Evolutionary conservation across 202 grass and related monocot genomes (phyloP), one percentile per base, ranked within the genome.

Genomic region (Brachypodium distachyon): DNA sequence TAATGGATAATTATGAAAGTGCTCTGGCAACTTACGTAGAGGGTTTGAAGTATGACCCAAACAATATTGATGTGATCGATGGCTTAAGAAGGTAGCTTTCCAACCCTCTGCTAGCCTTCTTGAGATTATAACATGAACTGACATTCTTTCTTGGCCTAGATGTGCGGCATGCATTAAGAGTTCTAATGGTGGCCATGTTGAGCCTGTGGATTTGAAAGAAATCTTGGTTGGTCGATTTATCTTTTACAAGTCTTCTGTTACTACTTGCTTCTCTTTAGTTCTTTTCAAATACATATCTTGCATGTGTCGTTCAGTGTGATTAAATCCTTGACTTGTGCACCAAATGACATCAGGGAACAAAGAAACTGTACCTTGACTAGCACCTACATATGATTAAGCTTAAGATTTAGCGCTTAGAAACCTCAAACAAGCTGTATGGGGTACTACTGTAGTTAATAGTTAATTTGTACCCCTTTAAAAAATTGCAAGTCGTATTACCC

Each of bases 11-110:
- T 53, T 92, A 88, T 79, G 85, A 92, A 73, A 86, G 79, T 82
- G 70, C 89, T 72, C 56, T 92, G 67, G 50, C 72, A 67, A 92
- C 85, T 64, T 92, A 92, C 29, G 23, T 88, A 49, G 82, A 92
- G 58, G 85, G 82, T 71, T 82, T 92, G 76, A 92, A 67, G 53
- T 79, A 67, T 83, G 89, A 92, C 9, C 86, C 89, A 68, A 92
- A 80, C 80, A 92, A 77, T 62, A 57, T 67, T 22, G 82, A 73
- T 31, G 51, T 88, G 50, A 40, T 85, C 74, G 70, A 92, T 88
- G 89, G 89, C 46, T 63, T 92, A 61, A 80, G 86, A 46, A 86
- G 90, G 90, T 92, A 88, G 46, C 7, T 91, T 68, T 36, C 12
- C 33, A 66, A 17, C 44, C 54, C 25, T 19, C 3, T 77, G 46